A percentile compares a stretch with the other conserved stretches of the same genome.
Conservation (phyloP, 768 basidiomycete species). For the Tricholoma hemisulphureum region DNA sequence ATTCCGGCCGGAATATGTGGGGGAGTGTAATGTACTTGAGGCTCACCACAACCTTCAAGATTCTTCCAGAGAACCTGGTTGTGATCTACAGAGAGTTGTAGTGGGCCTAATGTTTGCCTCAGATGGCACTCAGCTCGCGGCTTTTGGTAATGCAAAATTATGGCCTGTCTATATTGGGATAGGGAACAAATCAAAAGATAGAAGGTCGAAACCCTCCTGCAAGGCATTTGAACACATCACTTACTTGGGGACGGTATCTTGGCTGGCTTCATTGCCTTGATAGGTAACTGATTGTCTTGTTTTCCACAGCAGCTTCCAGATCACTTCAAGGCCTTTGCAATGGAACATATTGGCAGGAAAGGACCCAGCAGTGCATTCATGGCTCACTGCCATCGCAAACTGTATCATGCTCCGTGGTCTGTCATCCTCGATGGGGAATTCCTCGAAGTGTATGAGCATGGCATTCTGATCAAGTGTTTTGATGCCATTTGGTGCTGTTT, state of each 20-base stretch:
- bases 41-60: no score
- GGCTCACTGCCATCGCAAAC: constrained; percentile 4
- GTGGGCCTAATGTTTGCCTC: no score
- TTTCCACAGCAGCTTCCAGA: not conserved
- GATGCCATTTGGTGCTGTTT: no score
- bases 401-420: constrained; percentile 24
- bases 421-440: constrained; percentile 20
- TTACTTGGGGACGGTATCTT: constrained; percentile 23
- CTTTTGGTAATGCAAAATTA: no score
- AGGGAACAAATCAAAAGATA: constrained; percentile 38
- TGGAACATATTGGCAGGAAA: no score
- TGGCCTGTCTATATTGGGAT: no score
- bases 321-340: not conserved
- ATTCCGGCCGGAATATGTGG: no score
- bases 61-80: constrained; percentile 2
- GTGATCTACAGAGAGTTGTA: constrained; percentile 13
- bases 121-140: no score
- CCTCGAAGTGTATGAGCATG: no score
- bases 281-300: not conserved
- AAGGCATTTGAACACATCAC: constrained; percentile 26
- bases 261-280: no score
- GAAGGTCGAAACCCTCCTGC: constrained; percentile 16
- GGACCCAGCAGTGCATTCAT: not conserved
- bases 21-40: no score
- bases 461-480: no score